Evolutionary conservation across 805 yeast species (phyloP), one percentile per base, ranked within the genome.

Genomic region (Yarrowia sp.): DNA sequence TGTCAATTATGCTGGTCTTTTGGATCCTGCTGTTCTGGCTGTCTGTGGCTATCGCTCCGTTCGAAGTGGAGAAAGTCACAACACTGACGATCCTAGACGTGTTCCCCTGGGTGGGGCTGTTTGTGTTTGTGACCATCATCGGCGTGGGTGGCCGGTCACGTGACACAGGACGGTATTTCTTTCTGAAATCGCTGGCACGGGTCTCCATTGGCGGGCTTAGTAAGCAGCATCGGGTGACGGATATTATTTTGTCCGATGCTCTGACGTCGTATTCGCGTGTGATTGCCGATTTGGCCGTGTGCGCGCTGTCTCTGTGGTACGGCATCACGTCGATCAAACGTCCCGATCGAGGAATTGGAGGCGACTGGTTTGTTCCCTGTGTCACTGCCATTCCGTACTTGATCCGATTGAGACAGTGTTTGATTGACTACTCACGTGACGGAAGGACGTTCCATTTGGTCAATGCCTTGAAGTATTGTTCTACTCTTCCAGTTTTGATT

Each of bases 371-470:
- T 46, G 81, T 79, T 10, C 79, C 83, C 3, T 17, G 80, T 3
- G 70, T 79, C 9, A 73, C 79, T 24, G 69, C 75, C 30, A 76
- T 87, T 9, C 99, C 99, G 0, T 84, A 87, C 9, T 73, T 85
- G n/a, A 85, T 94, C 36, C 83, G 99, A 73, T 81, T 94, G 34
- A 84, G 85, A 56, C 99, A 95, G 78, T 95, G 98, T 76, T 75
- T 88, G 73, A 78, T 79, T 65, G 99, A 95, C 74, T 92, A 81
- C 74, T 72, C 77, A 13, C 74, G 80, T 60, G 82, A 88, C 10
- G 76, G 81, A 5, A 83, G 87, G 47, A 78, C 68, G 47, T 81
- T 81, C 64, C 94, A 92, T 74, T 72, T 92, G 20, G 80, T 84
- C 68, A 95, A 95, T 74, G 84, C 91, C 53, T 67, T 86, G 71